phyloP scores from a whole-genome alignment of 352 stramenopile species.

The Phytopythium kandeliae region DNA sequence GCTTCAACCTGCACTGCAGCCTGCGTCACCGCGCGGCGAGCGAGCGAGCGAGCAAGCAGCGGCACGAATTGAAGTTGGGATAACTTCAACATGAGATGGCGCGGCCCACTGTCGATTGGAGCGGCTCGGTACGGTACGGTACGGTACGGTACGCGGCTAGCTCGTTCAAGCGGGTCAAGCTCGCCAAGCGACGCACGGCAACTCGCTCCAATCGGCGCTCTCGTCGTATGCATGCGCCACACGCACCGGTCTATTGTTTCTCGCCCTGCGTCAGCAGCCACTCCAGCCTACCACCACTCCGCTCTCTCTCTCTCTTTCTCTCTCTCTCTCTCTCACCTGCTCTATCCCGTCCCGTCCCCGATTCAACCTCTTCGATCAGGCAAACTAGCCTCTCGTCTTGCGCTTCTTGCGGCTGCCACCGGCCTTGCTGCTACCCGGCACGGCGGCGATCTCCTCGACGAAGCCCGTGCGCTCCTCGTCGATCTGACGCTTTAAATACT shows the following conservation, averaged over 20 bases:
- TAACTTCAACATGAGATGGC: background rate
- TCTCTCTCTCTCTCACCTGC: background rate
- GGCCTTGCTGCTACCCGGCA: conserved; percentile 8
- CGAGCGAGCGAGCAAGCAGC: no score
- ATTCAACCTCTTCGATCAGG: no score
- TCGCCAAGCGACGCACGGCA: no score
- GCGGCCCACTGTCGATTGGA: background rate
- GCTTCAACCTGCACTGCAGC: conserved; percentile 4
- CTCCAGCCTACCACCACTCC: background rate
- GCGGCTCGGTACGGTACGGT: no score
- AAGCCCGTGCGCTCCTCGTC: conserved; percentile 74
- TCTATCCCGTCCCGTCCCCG: background rate
- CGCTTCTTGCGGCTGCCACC: conserved; percentile 50
- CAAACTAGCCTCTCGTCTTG: conserved; percentile 25
- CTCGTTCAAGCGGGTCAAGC: background rate
- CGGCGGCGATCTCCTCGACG: conserved; percentile 62
- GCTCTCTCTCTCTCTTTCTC: background rate
- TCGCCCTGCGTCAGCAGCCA: no score
- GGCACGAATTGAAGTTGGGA: background rate
- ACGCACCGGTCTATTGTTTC: conserved; percentile 1
- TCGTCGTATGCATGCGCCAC: no score
- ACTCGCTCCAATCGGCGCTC: no score
- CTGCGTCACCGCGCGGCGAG: no score
- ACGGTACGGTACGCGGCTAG: no score
- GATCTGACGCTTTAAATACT: conserved; percentile 85